Conservation (phyloP, 345 rosid species). For the Ceriops tagal region DNA sequence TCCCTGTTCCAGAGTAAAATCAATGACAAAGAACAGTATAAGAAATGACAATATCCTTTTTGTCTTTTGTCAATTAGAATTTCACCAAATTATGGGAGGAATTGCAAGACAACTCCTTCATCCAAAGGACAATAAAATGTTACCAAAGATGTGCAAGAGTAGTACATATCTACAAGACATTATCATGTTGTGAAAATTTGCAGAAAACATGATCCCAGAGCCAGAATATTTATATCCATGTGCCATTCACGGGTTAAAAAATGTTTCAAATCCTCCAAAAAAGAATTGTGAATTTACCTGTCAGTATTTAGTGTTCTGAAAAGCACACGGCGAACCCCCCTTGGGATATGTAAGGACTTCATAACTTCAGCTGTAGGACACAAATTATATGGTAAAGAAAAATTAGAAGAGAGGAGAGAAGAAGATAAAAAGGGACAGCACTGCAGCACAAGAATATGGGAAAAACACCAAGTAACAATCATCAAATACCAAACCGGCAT, state of each 20-base stretch:
- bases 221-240: not conserved
- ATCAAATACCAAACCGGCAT: not conserved
- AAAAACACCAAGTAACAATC: not conserved
- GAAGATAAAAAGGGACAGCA: not conserved
- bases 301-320: slow-evolving; percentile 86
- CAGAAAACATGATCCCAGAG: not conserved
- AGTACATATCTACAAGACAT: not conserved
- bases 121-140: too few relatives aligned
- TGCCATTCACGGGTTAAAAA: not conserved
- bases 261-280: not conserved
- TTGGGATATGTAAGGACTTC: slow-evolving; percentile 74
- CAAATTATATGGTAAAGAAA: not conserved
- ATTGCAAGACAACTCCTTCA: too few relatives aligned
- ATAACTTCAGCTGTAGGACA: slow-evolving; percentile 63
- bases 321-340: slow-evolving; percentile 75
- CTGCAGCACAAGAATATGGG: too few relatives aligned
- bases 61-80: too few relatives aligned
- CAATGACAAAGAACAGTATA: too few relatives aligned
- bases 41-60: too few relatives aligned
- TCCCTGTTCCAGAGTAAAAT: too few relatives aligned
- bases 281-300: slow-evolving; percentile 33
- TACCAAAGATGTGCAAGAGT: too few relatives aligned
- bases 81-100: too few relatives aligned
- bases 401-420: not conserved
- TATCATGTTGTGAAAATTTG: not conserved